Conservation (phyloP, 768 basidiomycete genomes). For the Collybia mongolica region DNA sequence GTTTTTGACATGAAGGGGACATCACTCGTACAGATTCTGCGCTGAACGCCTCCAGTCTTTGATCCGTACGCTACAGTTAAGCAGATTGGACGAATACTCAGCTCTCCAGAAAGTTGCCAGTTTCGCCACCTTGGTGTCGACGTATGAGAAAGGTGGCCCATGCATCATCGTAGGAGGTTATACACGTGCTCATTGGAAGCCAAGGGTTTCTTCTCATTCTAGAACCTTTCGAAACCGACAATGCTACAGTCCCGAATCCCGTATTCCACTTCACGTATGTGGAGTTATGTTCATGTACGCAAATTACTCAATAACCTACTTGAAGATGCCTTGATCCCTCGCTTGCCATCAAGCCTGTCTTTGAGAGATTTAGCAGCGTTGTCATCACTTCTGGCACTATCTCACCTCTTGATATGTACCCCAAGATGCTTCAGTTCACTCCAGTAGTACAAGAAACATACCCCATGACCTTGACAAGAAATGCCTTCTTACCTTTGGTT, state of each 20-base stretch:
- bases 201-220: conserved; percentile 93
- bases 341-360: conserved; percentile 95
- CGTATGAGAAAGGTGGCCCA: conserved; percentile 88
- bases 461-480: conserved; percentile 95
- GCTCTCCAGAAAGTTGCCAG: conserved; percentile 93
- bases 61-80: conserved; percentile 88
- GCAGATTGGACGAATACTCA: conserved; percentile 86
- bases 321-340: conserved; percentile 94
- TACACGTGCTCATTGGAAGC: conserved; percentile 1
- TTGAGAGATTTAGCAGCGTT: conserved; percentile 96
- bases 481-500: conserved; percentile 94
- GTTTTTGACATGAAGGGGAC: conserved; percentile 2
- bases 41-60: conserved; percentile 94
- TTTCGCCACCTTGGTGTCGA: conserved; percentile 95
- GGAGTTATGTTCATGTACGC: conserved; percentile 3
- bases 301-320: conserved; percentile 11
- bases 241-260: conserved; percentile 97
- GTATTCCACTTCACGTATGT: conserved; percentile 95
- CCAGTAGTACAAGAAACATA: conserved; percentile 97
- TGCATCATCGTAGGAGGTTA: conserved; percentile 5
- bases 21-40: conserved; percentile 68
- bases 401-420: conserved; percentile 99
- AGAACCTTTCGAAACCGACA: conserved; percentile 98
- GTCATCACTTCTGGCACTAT: conserved; percentile 99
- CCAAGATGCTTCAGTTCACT: conserved; percentile 98